Conservation (phyloP, 164 flowering plant species). For the Piper betle region DNA sequence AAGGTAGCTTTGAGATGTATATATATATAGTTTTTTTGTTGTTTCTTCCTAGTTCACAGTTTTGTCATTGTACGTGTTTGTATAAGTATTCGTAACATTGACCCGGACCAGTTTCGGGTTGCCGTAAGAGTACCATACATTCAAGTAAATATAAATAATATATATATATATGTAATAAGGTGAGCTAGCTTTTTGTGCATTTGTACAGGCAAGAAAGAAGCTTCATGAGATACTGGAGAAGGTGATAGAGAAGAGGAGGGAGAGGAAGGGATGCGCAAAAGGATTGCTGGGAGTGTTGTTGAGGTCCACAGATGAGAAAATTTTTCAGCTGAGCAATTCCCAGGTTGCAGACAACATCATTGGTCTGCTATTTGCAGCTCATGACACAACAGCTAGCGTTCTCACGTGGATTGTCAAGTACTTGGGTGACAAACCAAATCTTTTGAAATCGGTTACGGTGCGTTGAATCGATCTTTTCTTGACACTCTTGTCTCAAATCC, state of each 20-base stretch:
- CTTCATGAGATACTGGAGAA: slow-evolving; percentile 38
- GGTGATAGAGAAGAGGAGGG: slow-evolving; percentile 46
- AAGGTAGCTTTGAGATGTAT: slow-evolving; percentile 27
- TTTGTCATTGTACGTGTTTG: neutral
- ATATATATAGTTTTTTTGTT: neutral
- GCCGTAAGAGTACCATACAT: too few species aligned
- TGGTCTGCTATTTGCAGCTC: slow-evolving; percentile 89
- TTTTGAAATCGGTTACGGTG: slow-evolving; percentile 63
- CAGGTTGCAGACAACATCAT: slow-evolving; percentile 80
- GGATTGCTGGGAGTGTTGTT: slow-evolving; percentile 42
- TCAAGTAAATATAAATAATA: too few species aligned
- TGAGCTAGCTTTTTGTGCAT: too few species aligned
- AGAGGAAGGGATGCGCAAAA: slow-evolving; percentile 17
- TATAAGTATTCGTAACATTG: too few species aligned
- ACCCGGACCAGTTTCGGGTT: too few species aligned
- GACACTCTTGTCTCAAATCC: too few species aligned
- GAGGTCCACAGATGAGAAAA: slow-evolving; percentile 15
- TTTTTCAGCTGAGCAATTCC: slow-evolving; percentile 36
- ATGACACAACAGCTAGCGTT: slow-evolving; percentile 87
- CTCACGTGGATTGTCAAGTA: slow-evolving; percentile 78
- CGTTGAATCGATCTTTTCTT: too few species aligned
- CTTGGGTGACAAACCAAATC: slow-evolving; percentile 39
- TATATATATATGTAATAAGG: too few species aligned
- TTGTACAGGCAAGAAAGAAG: slow-evolving; percentile 53
- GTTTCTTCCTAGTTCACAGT: neutral